A percentile compares a stretch with the other conserved stretches of the same genome.
These are phyloP conservation scores for Crithidia thermophila DNA, from an alignment of 208 protist species.

Conservation along the genomic window DNA sequence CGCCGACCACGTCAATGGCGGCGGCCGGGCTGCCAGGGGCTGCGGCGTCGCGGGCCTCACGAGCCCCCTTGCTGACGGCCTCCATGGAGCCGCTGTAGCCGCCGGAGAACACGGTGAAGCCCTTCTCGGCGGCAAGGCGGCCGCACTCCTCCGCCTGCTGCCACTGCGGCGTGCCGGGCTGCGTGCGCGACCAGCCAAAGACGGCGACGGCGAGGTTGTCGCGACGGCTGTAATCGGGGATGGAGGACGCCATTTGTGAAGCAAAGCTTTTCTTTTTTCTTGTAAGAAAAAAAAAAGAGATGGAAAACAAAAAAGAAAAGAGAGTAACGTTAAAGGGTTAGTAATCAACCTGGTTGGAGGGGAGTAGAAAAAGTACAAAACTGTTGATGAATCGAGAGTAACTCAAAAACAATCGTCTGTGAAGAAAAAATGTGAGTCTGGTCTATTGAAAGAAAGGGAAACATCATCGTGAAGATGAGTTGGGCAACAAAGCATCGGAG, in stretches of 20 bases:
- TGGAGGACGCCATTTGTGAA: conserved; percentile 15
- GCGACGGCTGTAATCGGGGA: conserved; percentile 46
- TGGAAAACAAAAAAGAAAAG: neutral
- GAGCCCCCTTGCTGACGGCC: conserved; percentile 68
- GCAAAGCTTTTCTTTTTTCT: conserved; percentile 1
- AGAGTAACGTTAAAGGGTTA: too few relatives aligned
- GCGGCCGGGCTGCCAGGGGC: neutral
- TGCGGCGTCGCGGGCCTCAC: conserved; percentile 35
- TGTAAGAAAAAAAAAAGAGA: neutral
- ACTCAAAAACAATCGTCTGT: too few relatives aligned
- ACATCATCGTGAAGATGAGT: too few relatives aligned
- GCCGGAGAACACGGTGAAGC: conserved; percentile 63
- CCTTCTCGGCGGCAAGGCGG: conserved; percentile 38
- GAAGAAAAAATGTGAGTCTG: too few relatives aligned
- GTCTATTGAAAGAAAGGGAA: too few relatives aligned
- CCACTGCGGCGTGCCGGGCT: conserved; percentile 45
- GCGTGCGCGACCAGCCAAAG: conserved; percentile 71
- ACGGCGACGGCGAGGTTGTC: conserved; percentile 47
- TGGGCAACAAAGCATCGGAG: too few relatives aligned
- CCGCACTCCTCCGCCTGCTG: conserved; percentile 52
- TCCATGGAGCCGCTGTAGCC: conserved; percentile 84
- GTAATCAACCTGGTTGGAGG: too few relatives aligned
- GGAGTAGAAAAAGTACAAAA: too few relatives aligned
- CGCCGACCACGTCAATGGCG: conserved; percentile 53
- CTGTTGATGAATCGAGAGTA: too few relatives aligned